These are phyloP conservation scores for Uncinocarpus reesii DNA, from an alignment of 2,329 filamentous ascomycete species.

Conservation along the genomic window DNA sequence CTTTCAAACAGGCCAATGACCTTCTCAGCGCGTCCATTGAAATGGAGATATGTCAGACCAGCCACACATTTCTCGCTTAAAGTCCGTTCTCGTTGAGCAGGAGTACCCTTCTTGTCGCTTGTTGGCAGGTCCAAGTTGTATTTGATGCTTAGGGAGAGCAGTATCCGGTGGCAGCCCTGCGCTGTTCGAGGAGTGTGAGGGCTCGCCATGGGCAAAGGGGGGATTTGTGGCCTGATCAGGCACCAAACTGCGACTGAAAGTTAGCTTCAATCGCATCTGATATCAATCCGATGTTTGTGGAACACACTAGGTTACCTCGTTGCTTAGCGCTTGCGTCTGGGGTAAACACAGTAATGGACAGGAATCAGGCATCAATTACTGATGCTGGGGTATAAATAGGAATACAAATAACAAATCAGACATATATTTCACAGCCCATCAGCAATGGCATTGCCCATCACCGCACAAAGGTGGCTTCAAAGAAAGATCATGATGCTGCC, in stretches of 20 bases:
- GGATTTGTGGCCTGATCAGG: constrained; percentile 2
- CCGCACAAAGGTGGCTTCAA: too few relatives aligned
- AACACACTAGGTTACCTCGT: too few relatives aligned
- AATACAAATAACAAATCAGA: too few relatives aligned
- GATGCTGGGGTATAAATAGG: background rate
- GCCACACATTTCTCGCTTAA: constrained; percentile 23
- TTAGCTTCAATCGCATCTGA: background rate
- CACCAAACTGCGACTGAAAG: background rate
- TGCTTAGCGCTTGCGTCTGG: too few relatives aligned
- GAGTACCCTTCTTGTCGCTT: constrained; percentile 17
- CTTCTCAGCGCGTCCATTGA: constrained; percentile 18
- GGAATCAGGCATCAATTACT: too few relatives aligned
- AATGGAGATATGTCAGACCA: constrained; percentile 26
- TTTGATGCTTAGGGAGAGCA: constrained; percentile 27
- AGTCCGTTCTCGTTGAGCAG: constrained; percentile 14
- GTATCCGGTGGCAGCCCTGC: constrained; percentile 19
- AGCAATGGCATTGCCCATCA: too few relatives aligned
- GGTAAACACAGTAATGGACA: too few relatives aligned
- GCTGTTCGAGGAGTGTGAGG: background rate
- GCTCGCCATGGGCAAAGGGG: background rate
- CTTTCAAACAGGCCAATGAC: constrained; percentile 27
- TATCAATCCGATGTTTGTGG: too few relatives aligned
- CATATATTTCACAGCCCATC: too few relatives aligned
- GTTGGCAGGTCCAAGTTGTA: constrained; percentile 30
- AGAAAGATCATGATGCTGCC: too few relatives aligned